phyloP scores from a whole-genome alignment of 2,329 filamentous ascomycete genomes.

The Colletotrichum tofieldiae region DNA sequence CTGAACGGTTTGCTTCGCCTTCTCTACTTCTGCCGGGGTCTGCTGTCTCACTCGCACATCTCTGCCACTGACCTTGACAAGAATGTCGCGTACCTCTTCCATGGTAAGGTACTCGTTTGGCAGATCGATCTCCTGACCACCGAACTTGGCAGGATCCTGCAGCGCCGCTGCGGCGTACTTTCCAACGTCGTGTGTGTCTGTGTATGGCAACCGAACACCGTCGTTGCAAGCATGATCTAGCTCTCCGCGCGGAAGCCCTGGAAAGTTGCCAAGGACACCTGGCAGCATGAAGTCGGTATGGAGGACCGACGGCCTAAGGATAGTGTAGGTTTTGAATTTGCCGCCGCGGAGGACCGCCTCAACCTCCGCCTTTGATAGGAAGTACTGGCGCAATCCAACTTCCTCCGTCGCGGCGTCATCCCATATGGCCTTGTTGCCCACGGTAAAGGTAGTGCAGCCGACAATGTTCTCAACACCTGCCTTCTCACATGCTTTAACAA shows the following conservation, averaged over 20 bases:
- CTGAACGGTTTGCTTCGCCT: constrained; percentile 35
- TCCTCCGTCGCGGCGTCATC: constrained; percentile 42
- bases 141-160: constrained; percentile 50
- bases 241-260: constrained; percentile 48
- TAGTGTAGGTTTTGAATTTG: constrained; percentile 52
- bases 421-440: constrained; percentile 46
- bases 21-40: constrained; percentile 46
- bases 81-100: constrained; percentile 50
- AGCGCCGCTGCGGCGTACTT: constrained; percentile 53
- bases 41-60: constrained; percentile 46
- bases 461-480: constrained; percentile 52
- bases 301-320: constrained; percentile 52
- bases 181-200: constrained; percentile 51
- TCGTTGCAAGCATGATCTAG: constrained; percentile 48
- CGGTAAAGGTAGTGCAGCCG: constrained; percentile 46
- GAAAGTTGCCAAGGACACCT: constrained; percentile 47
- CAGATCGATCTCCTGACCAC: constrained; percentile 51
- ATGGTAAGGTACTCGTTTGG: constrained; percentile 49
- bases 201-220: constrained; percentile 47
- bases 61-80: constrained; percentile 51
- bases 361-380: constrained; percentile 54
- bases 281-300: constrained; percentile 50
- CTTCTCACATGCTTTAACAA: constrained; percentile 51
- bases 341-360: constrained; percentile 52
- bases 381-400: constrained; percentile 50